Evolutionary conservation across 257 asterid genomes (phyloP), one percentile per base, ranked within the genome.

Genomic region (Solanum chiquidenum): DNA sequence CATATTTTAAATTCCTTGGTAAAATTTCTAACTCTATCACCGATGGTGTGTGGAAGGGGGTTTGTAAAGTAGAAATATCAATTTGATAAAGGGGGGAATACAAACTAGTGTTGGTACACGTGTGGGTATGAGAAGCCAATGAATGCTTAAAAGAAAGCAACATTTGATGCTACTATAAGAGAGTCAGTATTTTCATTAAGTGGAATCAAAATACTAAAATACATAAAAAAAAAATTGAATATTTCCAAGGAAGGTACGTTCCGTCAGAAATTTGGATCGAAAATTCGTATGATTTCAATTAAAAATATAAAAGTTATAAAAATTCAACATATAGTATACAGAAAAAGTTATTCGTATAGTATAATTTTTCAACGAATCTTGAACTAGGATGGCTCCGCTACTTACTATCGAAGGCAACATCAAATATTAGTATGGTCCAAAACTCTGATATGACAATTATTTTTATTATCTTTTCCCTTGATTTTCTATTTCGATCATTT

Each of bases 51-150:
- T 7, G 25, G 25, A 58, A 20, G 27, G 13, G 9, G 1, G 66
- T 21, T 3, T 0, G 3, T 21, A 21, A 60, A 60, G 68, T 60
- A 60, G 68, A 60, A 60, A 60, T 21, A 21, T 21, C 68, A 60
- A 60, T 60, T 21, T 60, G 27, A 58, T 55, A 20, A 55, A 20
- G 5, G 68, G 8, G 31, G 1, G 9, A 9, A 64, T 10, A n/a
- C 8, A 64, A 64, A 64, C 4, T 64, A 64, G 72, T 62, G 13
- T 62, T 62, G 8, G 71, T 62, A 62, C 71, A n/a, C n/a, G 72
- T 64, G 72, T n/a, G 9, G 33, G 72, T 64, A 64, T 64, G 64
- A 79, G 66, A 79, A 79, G 84, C 84, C 31, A 77, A 33, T 14
- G 84, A 23, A 40, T 40, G 64, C 42, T 46, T 14, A 13, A 7